Evolutionary conservation across 2,329 filamentous ascomycete genomes (phyloP), one percentile per base, ranked within the genome.

Genomic region (Pseudopithomyces chartarum): DNA sequence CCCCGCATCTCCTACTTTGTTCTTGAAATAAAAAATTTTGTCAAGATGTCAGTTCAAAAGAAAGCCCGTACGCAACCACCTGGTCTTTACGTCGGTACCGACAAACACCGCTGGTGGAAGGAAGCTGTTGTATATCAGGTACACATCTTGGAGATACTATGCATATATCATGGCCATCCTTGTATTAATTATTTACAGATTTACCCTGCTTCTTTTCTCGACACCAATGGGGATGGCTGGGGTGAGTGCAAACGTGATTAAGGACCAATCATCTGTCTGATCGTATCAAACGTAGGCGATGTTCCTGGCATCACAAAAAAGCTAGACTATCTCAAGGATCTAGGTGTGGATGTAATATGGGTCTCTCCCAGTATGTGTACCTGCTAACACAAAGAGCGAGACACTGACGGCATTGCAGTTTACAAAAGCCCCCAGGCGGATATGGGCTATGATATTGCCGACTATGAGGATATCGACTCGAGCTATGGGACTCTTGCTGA

Each of bases 141-240:
- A 55, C 20, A 56, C 0, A 15, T 33, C 20, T 17, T n/a, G 2
- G 17, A 39, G 26, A 47, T 3, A 23, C 17, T 32, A 29, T 29
- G 26, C 8, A 8, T 29, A 29, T n/a, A 29, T 29, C 5, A 4
- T 29, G 8, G 26, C 4, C 8, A 29, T 29, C 4, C 26, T 8
- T 29, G 26, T 29, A 29, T 29, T 29, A 8, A 29, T 29, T 22
- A 6, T 11, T 43, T 60, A 40, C 32, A 82, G 65, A 80, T 87
- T 47, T 87, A 87, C 64, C 84, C 84, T 8, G 81, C 85, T 4
- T 85, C 83, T 2, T 87, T 87, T 70, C 79, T 84, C 49, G 84
- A 86, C 66, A 82, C 81, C 26, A 85, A 82, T 20, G 81, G 80
- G 19, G 80, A 83, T 57, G 84, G 84, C 2, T 76, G 80, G 58